phyloP scores from a whole-genome alignment of 1,284 basidiomycete species.

The Sanghuangporus sanghuang region DNA sequence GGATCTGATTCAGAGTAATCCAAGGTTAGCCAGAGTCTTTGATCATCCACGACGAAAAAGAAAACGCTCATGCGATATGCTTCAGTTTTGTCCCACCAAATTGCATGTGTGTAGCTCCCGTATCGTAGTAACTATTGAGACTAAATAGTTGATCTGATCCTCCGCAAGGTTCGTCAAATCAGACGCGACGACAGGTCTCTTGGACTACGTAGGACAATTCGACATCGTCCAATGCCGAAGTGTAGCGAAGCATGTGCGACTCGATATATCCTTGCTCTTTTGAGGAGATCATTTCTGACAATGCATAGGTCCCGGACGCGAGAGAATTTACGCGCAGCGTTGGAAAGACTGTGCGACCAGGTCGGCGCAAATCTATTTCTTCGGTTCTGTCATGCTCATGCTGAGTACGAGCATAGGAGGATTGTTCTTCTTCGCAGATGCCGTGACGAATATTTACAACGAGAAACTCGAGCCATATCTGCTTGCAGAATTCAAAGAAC shows the following conservation, averaged over 20 bases:
- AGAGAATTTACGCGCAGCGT: constrained; percentile 8
- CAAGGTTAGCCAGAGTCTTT: constrained; percentile 1
- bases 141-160: neutral
- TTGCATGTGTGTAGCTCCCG: constrained; percentile 8
- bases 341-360: constrained; percentile 9
- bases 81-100: constrained; percentile 3
- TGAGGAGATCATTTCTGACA: neutral
- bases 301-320: constrained; percentile 8
- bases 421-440: constrained; percentile 14
- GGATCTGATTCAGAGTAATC: constrained; percentile 15
- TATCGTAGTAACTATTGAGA: neutral
- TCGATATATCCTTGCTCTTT: neutral
- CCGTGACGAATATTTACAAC: constrained; percentile 6
- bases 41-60: neutral
- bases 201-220: constrained; percentile 10
- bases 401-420: constrained; percentile 6
- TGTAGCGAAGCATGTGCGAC: constrained; percentile 13
- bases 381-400: no score
- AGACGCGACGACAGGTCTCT: constrained; percentile 1
- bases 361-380: neutral
- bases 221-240: constrained; percentile 17
- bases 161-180: constrained; percentile 10
- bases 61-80: neutral
- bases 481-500: neutral
- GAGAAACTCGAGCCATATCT: neutral